Evolutionary conservation across 176 grass and related monocot genomes (phyloP).

Genomic region (Zoysia pacifica): DNA sequence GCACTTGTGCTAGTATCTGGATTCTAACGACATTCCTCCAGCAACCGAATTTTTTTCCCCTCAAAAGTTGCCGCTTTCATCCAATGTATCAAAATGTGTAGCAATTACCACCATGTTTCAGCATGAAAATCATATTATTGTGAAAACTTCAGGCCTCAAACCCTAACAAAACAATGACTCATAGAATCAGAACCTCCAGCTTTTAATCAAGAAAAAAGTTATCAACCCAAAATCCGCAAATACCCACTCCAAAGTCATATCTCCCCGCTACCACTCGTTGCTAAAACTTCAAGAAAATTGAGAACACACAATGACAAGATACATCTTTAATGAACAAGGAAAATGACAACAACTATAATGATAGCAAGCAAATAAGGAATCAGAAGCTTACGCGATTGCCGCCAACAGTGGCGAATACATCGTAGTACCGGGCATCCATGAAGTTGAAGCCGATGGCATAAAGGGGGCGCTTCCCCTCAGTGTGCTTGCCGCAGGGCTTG

Average conservation of each 20-base stretch:
- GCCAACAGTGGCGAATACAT: conserved; percentile 79
- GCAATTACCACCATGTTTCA: not conserved
- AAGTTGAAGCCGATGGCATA: conserved; percentile 97
- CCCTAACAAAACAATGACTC: not conserved
- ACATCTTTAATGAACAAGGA: too few species aligned
- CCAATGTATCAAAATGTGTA: not conserved
- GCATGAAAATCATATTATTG: conserved; percentile 9
- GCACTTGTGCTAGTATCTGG: not conserved
- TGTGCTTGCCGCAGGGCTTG: conserved; percentile 65
- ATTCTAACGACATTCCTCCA: not conserved
- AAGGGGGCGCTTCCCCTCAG: conserved; percentile 76
- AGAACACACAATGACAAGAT: not conserved
- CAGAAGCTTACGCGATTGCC: conserved; percentile 54
- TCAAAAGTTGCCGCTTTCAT: not conserved
- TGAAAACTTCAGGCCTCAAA: not conserved
- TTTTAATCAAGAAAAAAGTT: not conserved
- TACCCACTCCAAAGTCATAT: not conserved
- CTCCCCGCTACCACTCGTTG: not conserved
- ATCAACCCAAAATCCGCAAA: not conserved
- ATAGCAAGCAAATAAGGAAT: not conserved
- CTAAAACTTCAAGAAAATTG: not conserved
- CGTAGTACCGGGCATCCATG: conserved; percentile 77
- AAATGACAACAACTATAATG: not conserved
- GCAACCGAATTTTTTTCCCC: not conserved
- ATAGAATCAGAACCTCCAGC: not conserved